A percentile compares a stretch with the other conserved stretches of the same genome.
Evolutionary conservation across 305 asterid species (phyloP).

Genomic region (Fraxinus baroniana): DNA sequence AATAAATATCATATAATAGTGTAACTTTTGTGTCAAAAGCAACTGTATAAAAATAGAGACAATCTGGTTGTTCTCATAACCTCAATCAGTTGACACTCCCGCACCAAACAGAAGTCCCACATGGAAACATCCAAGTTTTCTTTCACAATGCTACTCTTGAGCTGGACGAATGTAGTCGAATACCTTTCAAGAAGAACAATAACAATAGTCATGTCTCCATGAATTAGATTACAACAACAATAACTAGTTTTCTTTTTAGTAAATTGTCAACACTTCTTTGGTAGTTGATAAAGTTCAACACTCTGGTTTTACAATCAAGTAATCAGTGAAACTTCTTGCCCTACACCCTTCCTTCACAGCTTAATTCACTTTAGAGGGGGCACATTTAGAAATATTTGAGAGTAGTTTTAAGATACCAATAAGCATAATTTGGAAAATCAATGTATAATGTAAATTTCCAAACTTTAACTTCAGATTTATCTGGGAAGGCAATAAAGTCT

Average conservation of each 20-base stretch:
- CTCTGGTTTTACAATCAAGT: not conserved
- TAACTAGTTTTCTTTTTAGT: not conserved
- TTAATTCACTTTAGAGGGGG: not conserved
- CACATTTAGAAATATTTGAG: not conserved
- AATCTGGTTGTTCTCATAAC: not conserved
- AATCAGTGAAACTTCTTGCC: not conserved
- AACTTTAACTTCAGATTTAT: not conserved
- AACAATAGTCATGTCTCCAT: not conserved
- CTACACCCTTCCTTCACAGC: not conserved
- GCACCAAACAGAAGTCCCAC: not conserved
- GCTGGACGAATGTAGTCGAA: not conserved
- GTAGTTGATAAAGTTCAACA: not conserved
- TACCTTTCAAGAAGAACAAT: not conserved
- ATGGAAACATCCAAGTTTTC: not conserved
- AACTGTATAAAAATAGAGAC: not conserved
- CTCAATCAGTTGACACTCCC: not conserved
- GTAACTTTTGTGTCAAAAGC: not conserved
- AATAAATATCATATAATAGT: too few species aligned
- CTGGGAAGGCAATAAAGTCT: not conserved
- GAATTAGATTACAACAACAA: not conserved
- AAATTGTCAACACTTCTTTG: not conserved
- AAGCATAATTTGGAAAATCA: not conserved
- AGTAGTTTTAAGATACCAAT: not conserved
- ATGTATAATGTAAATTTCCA: not conserved
- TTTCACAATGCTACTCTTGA: not conserved